Base-by-base conservation (phyloP, 371 early-diverging fungal species). In the Mucor circinelloides region DNA sequence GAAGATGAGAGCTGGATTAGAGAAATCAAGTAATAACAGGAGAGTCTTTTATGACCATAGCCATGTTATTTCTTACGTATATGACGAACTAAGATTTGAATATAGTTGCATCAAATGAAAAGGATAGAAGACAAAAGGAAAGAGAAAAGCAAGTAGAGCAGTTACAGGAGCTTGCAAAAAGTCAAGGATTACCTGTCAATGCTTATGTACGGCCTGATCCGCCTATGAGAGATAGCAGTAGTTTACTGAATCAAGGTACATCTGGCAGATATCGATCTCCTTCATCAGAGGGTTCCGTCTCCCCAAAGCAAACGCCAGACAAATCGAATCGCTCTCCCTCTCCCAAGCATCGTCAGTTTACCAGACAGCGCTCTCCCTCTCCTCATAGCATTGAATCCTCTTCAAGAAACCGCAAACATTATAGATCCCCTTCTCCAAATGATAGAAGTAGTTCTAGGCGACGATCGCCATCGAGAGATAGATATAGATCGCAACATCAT, bases 1-100 rank as follows among this genome's bases (percentile, higher is more conserved):
- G 32, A 84, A 77, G 50, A 81, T 84, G 84, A 71, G 82, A 52
- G 76, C 71, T 57, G 81, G 81, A n/a, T 59, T 84, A 34, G 78
- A 79, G 63, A 80, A 78, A 61, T 77, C 76, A 68, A 84, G 81
- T 84, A 72, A 72, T 63, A 46, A 32, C 6, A 42, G 17, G 12
- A 15, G 10, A 60, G 13, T 21, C 28, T 25, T 3, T 52, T 12
- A 12, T 6, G 50, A 28, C 27, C 30, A 19, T 23, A 52, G 15
- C 12, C 7, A 31, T 62, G 27, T 25, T 42, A 58, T 55, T 58
- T 46, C 15, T n/a, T 52, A 13, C 52, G 17, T 40, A 15, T 4
- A 27, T 25, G 4, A 27, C 6, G 3, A 25, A 42, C 34, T 50
- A 36, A 36, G 13, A 6, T 9, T 30, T 58, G 8, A 32, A 9